A percentile compares a stretch with the other conserved stretches of the same genome.
These are phyloP conservation scores for Paracamarosporium sp. DNA, from an alignment of 2,329 filamentous ascomycete species.

Conservation along the genomic window DNA sequence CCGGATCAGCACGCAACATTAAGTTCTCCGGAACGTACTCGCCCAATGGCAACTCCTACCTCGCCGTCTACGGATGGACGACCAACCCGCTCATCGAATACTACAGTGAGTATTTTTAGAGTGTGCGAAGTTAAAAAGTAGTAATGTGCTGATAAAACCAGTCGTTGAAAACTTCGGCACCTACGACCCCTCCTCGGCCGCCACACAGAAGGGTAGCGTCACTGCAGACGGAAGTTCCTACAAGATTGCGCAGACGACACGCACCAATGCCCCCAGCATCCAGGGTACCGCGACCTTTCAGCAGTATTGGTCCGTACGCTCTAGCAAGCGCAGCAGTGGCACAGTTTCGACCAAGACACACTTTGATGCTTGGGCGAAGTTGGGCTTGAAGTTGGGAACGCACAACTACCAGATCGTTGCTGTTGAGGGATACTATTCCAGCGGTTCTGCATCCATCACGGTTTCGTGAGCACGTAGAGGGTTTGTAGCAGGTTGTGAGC, in stretches of 20 bases:
- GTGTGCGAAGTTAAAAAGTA: not conserved
- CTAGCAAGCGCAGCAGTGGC: conserved; percentile 38
- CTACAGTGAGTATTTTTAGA: conserved; percentile 29
- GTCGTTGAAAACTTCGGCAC: conserved; percentile 60
- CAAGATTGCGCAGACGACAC: conserved; percentile 37
- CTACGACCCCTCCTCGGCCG: conserved; percentile 57
- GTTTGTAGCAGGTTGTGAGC: not conserved
- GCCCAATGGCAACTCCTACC: conserved; percentile 52
- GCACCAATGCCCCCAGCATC: conserved; percentile 56
- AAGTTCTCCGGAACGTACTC: conserved; percentile 45
- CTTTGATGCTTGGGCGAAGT: conserved; percentile 43
- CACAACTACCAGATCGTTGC: conserved; percentile 56
- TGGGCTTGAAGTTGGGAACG: conserved; percentile 37
- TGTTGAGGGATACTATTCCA: conserved; percentile 61
- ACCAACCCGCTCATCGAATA: conserved; percentile 62
- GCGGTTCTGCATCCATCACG: conserved; percentile 57
- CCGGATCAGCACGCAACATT: conserved; percentile 52
- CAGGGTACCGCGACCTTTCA: conserved; percentile 59
- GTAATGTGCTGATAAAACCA: not conserved
- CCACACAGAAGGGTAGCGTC: conserved; percentile 39
- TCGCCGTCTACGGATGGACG: conserved; percentile 66
- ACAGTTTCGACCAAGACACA: conserved; percentile 42
- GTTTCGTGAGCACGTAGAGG: conserved; percentile 32
- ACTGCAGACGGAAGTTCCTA: conserved; percentile 38
- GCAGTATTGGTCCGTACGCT: conserved; percentile 57